Base-by-base conservation (phyloP, 768 basidiomycete genomes). In the Russula sp. region DNA sequence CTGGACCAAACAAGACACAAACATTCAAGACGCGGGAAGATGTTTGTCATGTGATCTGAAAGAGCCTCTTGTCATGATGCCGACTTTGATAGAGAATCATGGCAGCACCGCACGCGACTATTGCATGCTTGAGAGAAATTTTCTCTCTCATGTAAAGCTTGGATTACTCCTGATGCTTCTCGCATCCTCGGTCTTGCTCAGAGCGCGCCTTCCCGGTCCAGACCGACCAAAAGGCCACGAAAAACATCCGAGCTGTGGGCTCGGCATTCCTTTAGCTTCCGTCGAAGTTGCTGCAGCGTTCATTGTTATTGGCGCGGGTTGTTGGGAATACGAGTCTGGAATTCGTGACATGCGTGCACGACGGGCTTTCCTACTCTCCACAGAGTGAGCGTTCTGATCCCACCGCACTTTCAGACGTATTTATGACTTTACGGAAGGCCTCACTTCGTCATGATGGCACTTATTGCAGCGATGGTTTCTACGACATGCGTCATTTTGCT, bases 71-170 rank as follows among this genome's bases (percentile, higher is more conserved):
- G n/a, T n/a, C n/a, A 13, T 14, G 2, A 71, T 71, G 71, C 70
- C 69, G 6, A 65, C 64, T 1, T 52, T 55, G 42, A 53, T 69
- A 6, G 58, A 69, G 34, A 72, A 70, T 54, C 61, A 59, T 7
- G 71, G 70, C 37, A 75, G 88, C 66, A 76, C 77, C 6, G 86
- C 86, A n/a, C 78, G 88, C 69, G 89, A 91, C 71, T 88, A 83
- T 64, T 86, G 82, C 73, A 88, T 90, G 87, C 79, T 91, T 14
- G 89, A 90, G 72, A 79, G 89, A 56, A 90, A 91, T 68, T 75
- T 88, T 55, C 76, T 91, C 37, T 80, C 87, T 0, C 85, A 91
- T 70, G 63, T 87, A 59, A 87, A 84, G 68, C 78, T 90, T 32
- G 85, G 82, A 6, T 75, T 88, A 10, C 74, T 91, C 27, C 76